A percentile compares a stretch with the other conserved stretches of the same genome.
Evolutionary conservation across 148 eudicot species (phyloP).

Genomic region (Simmondsia chinensis): DNA sequence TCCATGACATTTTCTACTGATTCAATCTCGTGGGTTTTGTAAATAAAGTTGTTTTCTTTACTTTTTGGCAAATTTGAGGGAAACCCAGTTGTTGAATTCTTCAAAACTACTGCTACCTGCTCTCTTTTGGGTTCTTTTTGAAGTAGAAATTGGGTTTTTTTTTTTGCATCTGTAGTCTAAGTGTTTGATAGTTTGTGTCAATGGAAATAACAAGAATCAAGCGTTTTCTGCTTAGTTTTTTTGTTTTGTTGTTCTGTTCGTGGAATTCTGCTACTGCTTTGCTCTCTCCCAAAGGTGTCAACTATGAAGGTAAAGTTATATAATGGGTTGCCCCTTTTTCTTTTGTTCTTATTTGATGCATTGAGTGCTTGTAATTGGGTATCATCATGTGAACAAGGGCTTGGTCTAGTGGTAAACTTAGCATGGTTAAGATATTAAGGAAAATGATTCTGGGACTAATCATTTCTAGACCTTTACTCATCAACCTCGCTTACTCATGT

Average conservation of each 20-base stretch:
- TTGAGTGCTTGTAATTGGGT: neutral
- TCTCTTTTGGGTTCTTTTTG: conserved; percentile 4
- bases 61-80: conserved; percentile 12
- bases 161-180: conserved; percentile 5
- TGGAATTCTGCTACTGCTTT: conserved; percentile 38
- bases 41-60: conserved; percentile 13
- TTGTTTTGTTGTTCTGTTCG: conserved; percentile 26
- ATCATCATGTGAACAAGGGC: too few species aligned
- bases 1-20: too few species aligned
- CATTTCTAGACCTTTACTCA: too few species aligned
- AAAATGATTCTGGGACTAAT: too few species aligned
- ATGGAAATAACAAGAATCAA: conserved; percentile 20
- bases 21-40: too few species aligned
- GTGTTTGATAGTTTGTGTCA: conserved; percentile 15
- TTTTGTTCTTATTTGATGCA: neutral
- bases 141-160: conserved; percentile 2
- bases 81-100: conserved; percentile 15
- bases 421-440: too few species aligned
- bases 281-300: conserved; percentile 83
- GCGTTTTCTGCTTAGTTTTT: conserved; percentile 19
- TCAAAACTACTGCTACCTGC: conserved; percentile 12
- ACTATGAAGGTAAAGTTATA: conserved; percentile 72
- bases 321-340: neutral
- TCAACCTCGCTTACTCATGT: too few species aligned
- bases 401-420: too few species aligned